Evolutionary conservation across 805 yeast genomes (phyloP).

Genomic region (Barnettozyma sucrosica): DNA sequence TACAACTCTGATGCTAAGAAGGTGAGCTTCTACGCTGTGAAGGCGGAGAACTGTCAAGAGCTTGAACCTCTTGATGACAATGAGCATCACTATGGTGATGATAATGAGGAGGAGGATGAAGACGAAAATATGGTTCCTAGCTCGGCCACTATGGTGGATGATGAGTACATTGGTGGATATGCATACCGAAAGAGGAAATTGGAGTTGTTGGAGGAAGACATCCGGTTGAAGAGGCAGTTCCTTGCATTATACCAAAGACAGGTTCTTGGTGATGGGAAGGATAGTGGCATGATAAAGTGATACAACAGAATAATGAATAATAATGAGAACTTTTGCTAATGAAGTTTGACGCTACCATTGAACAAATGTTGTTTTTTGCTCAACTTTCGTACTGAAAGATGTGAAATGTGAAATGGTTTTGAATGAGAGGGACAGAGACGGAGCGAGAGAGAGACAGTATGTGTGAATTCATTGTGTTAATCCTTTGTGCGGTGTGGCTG

Average conservation of each 20-base stretch:
- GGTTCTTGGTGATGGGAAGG: background rate
- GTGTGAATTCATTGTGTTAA: too few species aligned
- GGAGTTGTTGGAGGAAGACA: background rate
- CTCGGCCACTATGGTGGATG: background rate
- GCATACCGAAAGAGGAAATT: background rate
- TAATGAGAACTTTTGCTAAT: background rate
- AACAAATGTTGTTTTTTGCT: too few species aligned
- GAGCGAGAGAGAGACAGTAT: too few species aligned
- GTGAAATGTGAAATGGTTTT: too few species aligned
- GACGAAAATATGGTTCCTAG: background rate
- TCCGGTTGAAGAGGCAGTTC: background rate
- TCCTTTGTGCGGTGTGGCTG: background rate
- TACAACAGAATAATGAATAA: too few species aligned
- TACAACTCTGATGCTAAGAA: slow-evolving; percentile 3
- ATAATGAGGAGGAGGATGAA: background rate
- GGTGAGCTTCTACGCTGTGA: background rate
- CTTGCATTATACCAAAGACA: slow-evolving; percentile 1
- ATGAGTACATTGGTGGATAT: background rate
- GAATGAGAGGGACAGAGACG: too few species aligned
- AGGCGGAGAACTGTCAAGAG: background rate
- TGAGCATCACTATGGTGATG: background rate
- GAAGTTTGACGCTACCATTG: background rate
- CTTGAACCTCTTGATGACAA: background rate
- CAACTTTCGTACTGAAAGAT: too few species aligned
- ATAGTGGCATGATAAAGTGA: background rate